Conservation (phyloP, 148 eudicot species). For the Arctostaphylos glauca region DNA sequence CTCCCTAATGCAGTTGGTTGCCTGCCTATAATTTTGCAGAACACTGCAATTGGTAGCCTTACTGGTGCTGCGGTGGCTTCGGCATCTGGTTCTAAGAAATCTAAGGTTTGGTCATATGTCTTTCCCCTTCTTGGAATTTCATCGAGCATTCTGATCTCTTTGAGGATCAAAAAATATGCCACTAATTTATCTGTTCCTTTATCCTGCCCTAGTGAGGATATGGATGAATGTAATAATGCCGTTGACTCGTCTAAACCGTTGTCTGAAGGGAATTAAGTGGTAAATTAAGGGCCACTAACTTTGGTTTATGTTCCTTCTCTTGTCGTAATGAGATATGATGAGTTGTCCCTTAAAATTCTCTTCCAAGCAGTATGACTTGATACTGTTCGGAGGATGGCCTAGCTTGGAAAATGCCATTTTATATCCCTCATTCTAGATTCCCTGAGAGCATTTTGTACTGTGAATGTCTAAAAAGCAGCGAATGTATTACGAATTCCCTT, state of each 20-base stretch:
- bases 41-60: conserved; percentile 86
- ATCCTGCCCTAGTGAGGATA: conserved; percentile 25
- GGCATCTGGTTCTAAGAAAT: conserved; percentile 60
- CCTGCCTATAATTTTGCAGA: conserved; percentile 90
- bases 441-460: background rate
- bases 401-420: too few species aligned
- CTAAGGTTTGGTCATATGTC: conserved; percentile 63
- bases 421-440: background rate
- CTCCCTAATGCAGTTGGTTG: conserved; percentile 80
- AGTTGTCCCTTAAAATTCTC: conserved; percentile 1
- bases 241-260: conserved; percentile 24
- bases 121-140: conserved; percentile 74
- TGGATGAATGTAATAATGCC: conserved; percentile 11
- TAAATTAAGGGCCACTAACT: background rate
- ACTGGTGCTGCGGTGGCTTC: conserved; percentile 85
- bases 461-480: too few species aligned
- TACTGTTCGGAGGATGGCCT: too few species aligned
- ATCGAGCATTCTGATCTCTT: conserved; percentile 69
- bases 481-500: background rate
- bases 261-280: conserved; percentile 28
- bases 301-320: background rate
- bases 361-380: background rate
- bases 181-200: conserved; percentile 36
- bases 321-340: background rate
- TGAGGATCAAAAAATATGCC: conserved; percentile 65